phyloP scores from a whole-genome alignment of 345 rosid genomes.

The Pistacia integerrima region DNA sequence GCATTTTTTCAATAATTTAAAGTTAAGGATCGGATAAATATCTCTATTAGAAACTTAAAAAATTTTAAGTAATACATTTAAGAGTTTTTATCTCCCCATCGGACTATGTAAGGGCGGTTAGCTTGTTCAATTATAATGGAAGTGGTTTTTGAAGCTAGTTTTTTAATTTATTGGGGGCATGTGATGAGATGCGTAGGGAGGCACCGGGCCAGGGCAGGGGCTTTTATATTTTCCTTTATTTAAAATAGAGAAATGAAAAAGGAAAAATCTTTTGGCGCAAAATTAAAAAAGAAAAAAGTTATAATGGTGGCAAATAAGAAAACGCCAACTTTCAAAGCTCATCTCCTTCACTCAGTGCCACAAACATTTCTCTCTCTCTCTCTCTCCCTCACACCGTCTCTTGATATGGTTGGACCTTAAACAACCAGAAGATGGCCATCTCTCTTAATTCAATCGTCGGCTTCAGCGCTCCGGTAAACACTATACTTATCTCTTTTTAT shows the following conservation, averaged over 20 bases:
- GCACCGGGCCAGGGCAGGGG: too few relatives aligned
- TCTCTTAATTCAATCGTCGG: constrained; percentile 41
- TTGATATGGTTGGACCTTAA: constrained; percentile 27
- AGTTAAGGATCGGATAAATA: too few relatives aligned
- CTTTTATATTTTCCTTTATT: neutral
- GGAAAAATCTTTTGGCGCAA: neutral
- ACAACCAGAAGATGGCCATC: constrained; percentile 32
- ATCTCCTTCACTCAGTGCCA: constrained; percentile 17
- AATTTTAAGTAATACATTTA: too few relatives aligned
- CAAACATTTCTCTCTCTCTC: constrained; percentile 15
- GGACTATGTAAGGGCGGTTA: too few relatives aligned
- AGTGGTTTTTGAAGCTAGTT: too few relatives aligned
- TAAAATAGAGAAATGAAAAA: too few relatives aligned
- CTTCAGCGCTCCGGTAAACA: constrained; percentile 34
- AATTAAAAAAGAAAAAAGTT: neutral
- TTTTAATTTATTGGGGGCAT: too few relatives aligned
- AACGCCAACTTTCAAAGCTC: neutral
- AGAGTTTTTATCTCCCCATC: too few relatives aligned
- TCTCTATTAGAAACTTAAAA: too few relatives aligned
- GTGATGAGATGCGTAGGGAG: too few relatives aligned
- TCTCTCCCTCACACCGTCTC: neutral
- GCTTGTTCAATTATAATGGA: too few relatives aligned
- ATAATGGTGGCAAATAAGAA: neutral
- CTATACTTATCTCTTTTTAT: neutral
- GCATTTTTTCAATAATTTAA: too few relatives aligned